Evolutionary conservation across 495 filamentous ascomycete genomes (phyloP).

Genomic region (Daldinia grandis): DNA sequence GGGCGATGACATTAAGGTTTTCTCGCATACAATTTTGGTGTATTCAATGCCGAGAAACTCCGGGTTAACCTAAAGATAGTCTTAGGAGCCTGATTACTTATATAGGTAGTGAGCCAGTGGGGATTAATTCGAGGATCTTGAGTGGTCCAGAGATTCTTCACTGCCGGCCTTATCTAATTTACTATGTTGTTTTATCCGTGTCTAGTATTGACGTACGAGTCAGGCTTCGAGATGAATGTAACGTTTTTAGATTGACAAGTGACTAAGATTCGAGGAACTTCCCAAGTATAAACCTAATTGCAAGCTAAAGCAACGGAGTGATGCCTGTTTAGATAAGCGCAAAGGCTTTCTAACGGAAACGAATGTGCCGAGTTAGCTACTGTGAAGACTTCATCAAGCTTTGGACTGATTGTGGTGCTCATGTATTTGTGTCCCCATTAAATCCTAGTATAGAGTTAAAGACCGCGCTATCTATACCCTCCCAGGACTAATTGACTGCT

Average conservation of each 20-base stretch:
- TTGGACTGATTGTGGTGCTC: background rate
- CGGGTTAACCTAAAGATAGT: background rate
- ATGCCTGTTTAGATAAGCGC: background rate
- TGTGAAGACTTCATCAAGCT: background rate
- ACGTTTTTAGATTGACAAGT: background rate
- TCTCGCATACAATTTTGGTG: background rate
- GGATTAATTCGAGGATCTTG: background rate
- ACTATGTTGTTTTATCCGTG: background rate
- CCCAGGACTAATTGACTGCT: background rate
- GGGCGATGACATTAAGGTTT: constrained; percentile 3
- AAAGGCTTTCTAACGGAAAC: background rate
- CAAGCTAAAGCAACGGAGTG: background rate
- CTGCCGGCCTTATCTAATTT: background rate
- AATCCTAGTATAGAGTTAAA: background rate
- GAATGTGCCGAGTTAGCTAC: background rate
- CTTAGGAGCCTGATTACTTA: background rate
- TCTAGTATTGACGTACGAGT: constrained; percentile 20
- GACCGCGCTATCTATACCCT: background rate
- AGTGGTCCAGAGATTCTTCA: constrained; percentile 2
- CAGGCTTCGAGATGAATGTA: constrained; percentile 1
- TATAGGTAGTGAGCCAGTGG: background rate
- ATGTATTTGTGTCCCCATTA: background rate
- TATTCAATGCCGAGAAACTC: background rate
- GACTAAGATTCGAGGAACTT: background rate
- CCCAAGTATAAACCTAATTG: background rate